These are phyloP conservation scores for Vanrija sp. DNA, from an alignment of 1,284 basidiomycete genomes.

Conservation along the genomic window DNA sequence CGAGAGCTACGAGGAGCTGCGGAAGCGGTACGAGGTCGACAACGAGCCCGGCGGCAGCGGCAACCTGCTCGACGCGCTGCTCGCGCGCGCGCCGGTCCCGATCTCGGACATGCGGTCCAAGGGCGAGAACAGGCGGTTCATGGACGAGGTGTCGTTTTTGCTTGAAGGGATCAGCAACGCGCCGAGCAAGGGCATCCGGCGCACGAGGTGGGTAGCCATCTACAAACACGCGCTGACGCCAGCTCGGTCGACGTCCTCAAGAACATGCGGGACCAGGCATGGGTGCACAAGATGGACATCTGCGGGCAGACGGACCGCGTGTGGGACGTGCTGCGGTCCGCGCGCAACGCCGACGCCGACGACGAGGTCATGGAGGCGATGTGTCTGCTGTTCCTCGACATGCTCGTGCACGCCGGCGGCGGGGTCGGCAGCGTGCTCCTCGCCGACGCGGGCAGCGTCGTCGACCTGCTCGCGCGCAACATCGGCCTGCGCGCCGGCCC, in stretches of 20 bases:
- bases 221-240: not conserved
- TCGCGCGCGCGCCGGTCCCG: slow-evolving; percentile 34
- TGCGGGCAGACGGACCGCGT: slow-evolving; percentile 41
- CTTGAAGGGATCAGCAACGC: slow-evolving; percentile 33
- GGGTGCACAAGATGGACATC: slow-evolving; percentile 36
- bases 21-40: slow-evolving; percentile 42
- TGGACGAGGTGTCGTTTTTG: slow-evolving; percentile 43
- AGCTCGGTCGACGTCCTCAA: slow-evolving; percentile 40
- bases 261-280: slow-evolving; percentile 35
- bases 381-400: slow-evolving; percentile 28
- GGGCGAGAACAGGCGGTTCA: slow-evolving; percentile 45
- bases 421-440: slow-evolving; percentile 21
- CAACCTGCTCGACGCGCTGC: slow-evolving; percentile 24
- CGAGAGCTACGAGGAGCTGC: slow-evolving; percentile 42
- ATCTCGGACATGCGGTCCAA: slow-evolving; percentile 44
- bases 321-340: slow-evolving; percentile 23
- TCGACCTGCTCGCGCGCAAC: slow-evolving; percentile 4
- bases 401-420: slow-evolving; percentile 12
- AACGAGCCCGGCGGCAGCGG: slow-evolving; percentile 21
- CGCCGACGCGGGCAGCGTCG: slow-evolving; percentile 8
- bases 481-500: slow-evolving; percentile 16
- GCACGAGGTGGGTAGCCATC: slow-evolving; percentile 30
- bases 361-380: slow-evolving; percentile 31
- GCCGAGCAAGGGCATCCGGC: slow-evolving; percentile 15
- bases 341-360: slow-evolving; percentile 17